Base-by-base conservation (phyloP, 1,284 basidiomycete species). In the Puccinia coronata region DNA sequence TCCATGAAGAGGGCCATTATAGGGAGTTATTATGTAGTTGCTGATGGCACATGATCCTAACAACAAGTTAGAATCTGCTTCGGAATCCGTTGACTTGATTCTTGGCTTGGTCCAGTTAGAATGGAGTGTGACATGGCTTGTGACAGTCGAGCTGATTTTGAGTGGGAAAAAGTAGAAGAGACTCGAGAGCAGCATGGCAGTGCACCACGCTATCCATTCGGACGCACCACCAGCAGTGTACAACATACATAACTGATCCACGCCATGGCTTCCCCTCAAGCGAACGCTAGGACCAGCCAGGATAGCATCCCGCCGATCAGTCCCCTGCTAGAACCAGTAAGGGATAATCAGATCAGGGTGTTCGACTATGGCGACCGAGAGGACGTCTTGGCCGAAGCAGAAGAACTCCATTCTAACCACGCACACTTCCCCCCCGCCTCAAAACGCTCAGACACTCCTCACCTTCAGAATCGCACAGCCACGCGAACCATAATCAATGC, bases 301-400 rank as follows among this genome's bases (percentile, higher is more conserved):
- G 47, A 71, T 14, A 39, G 31, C 2, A 34, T 61, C 28, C 57
- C 74, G 6, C 74, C 74, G 25, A 63, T 77, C 39, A 77, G 74
- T 39, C 74, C 74, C 51, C 59, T 77, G 20, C 49, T 77, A 1
- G 74, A 61, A 43, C 31, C 53, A 49, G 31, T n/a, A 23, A 6
- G 39, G 4, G 18, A n/a, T 5, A 75, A 59, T 16, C 53, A 75
- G 25, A 74, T 76, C 28, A 47, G 74, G 36, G 57, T 65, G 16
- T 78, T 41, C n/a, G 76, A 78, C 25, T 80, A 80, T 72, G 78
- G 78, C 23, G 78, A 80, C 57, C 51, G 78, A 28, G 78, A 72
- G 36, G 78, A 80, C 51, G 78, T 72, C 55, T 47, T 72, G n/a
- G 77, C 77, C 12, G 76, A 63, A 49, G 65, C 61, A 43, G 76